Percentiles rank a stretch among this genome's conserved stretches.
These are phyloP conservation scores for Nemania sp. DNA, from an alignment of 2,329 filamentous ascomycete genomes.

Conservation along the genomic window DNA sequence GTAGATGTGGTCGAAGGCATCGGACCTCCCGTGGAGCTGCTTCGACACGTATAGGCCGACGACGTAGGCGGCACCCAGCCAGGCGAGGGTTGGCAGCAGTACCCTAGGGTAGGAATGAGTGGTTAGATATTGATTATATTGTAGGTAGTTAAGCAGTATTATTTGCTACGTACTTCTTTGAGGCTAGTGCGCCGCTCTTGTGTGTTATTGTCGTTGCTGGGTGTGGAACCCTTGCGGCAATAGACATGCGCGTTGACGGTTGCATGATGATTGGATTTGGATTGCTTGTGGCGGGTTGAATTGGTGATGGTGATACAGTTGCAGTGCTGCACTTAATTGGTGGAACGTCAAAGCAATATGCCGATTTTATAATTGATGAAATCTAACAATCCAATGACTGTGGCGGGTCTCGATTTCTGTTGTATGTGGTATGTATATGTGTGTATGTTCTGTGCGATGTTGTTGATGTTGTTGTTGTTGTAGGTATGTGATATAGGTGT, in stretches of 20 bases:
- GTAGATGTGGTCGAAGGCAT: conserved; percentile 38
- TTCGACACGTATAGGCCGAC: conserved; percentile 34
- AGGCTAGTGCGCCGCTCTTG: conserved; percentile 29
- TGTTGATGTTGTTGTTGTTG: too few relatives aligned
- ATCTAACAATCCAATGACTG: background rate
- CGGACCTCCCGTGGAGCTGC: conserved; percentile 32
- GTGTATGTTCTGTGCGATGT: too few relatives aligned
- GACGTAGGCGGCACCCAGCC: conserved; percentile 26
- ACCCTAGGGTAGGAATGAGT: background rate
- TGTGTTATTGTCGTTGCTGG: conserved; percentile 10
- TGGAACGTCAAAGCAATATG: too few relatives aligned
- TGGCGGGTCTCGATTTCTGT: background rate
- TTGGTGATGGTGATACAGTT: background rate
- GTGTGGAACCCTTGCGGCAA: conserved; percentile 27
- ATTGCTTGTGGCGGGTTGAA: background rate
- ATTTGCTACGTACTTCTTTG: conserved; percentile 30
- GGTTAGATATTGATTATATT: conserved; percentile 1
- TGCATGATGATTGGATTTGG: conserved; percentile 20
- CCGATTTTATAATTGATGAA: background rate
- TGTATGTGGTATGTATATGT: too few relatives aligned
- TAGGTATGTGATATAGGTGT: too few relatives aligned
- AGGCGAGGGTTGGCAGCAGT: conserved; percentile 22
- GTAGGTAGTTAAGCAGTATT: background rate
- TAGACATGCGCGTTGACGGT: conserved; percentile 30
- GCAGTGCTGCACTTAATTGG: background rate